Base-by-base conservation (phyloP, 345 rosid genomes). In the Bruguiera gymnorhiza region DNA sequence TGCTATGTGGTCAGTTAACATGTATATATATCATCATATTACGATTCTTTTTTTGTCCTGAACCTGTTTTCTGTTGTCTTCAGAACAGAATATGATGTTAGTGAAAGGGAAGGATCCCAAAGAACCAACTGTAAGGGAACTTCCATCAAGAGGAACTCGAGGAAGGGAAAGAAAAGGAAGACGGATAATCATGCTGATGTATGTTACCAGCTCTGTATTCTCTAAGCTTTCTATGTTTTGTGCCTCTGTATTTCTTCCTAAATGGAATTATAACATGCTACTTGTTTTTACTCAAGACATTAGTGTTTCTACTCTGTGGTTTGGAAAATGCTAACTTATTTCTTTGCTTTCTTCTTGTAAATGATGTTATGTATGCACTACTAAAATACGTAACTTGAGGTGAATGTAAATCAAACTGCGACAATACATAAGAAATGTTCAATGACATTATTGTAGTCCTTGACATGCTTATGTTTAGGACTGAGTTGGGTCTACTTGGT, bases 101-200 rank as follows among this genome's bases (percentile, higher is more conserved):
- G 51, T 4, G 39, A 31, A 15, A 31, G 21, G 29, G 37, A 62
- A 34, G 48, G 50, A 60, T 48, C 65, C 30, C 66, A 66, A n/a
- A 9, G 63, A 64, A 63, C 29, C 60, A 21, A n/a, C 23, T 9
- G 29, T 61, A 73, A 60, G 53, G 60, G 53, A 24, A n/a, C 51
- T n/a, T 48, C n/a, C 26, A 65, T 16, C 32, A 62, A 51, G 50
- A 43, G 43, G 4, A 54, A 62, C 46, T 46, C 73, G 8, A 75
- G 66, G 73, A 83, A 57, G 73, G 66, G 55, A 58, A 77, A n/a
- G 65, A 76, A 61, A 70, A 78, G 65, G 68, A 73, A 26, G 71
- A 34, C 27, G 36, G 76, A 65, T 51, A 55, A 60, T 39, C 62
- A 7, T 66, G 71, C 66, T 10, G 71, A 75, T 15, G 83, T 81